Evolutionary conservation across 1,284 basidiomycete species (phyloP), one percentile per base, ranked within the genome.

Genomic region (Microstroma glucosiphilum): DNA sequence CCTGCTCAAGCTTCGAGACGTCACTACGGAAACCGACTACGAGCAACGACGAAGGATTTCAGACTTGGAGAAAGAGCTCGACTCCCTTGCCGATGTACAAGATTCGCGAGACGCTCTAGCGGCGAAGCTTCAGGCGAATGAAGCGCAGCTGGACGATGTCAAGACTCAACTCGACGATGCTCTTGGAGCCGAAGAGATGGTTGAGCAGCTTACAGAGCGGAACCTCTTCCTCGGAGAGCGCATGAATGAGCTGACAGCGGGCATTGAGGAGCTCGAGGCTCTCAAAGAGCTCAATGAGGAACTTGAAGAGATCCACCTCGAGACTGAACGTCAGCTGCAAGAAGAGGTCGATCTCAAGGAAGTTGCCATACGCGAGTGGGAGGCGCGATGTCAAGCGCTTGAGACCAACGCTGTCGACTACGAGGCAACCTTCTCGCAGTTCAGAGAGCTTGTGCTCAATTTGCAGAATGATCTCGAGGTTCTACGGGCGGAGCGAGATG

Each of bases 281-380:
- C 85, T 98, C 58, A 91, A 93, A 79, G 93, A 97, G 72, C 87
- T 99, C 60, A 92, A 88, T 67, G 94, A 98, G 70, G 96, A 99
- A 80, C 84, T 99, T 1, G 96, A 98, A 80, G 94, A 98, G 81
- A 92, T 90, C 73, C 94, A 98, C 71, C 80, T 91, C 7, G 94
- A 96, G 80, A 91, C 92, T 0, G 94, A 97, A 81, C 92, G 90
- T 80, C 86, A 89, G 48, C 81, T 98, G 67, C 88, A 93, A 72
- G 91, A 91, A 61, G 93, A 96, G 62, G 84, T 97, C 49, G 88
- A 71, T 55, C 59, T 64, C 19, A 61, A 62, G 58, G 74, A 71
- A 19, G 69, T 69, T 1, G 61, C 61, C 40, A 57, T 71, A 21
- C 66, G 66, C 21, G 67, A 74, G 23, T 63, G 68, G 26, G 59